phyloP scores from a whole-genome alignment of 805 yeast genomes.

The Groenewaldozyma tartarivorans region DNA sequence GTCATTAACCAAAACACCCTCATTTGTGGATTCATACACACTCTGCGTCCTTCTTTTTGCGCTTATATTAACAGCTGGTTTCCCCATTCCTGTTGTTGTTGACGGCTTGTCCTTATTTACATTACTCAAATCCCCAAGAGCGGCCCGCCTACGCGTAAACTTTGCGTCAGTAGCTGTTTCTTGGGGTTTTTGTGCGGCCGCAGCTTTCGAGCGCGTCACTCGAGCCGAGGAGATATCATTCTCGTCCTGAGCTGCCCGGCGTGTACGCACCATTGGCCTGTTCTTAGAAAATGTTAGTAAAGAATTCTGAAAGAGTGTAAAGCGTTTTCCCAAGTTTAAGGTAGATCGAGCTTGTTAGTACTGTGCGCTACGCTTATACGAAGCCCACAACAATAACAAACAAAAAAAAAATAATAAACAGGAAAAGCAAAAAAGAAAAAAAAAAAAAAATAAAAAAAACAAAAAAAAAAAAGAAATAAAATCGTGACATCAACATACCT shows the following conservation, averaged over 20 bases:
- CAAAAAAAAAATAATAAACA: neutral
- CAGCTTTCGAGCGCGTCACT: slow-evolving; percentile 6
- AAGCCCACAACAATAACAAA: neutral
- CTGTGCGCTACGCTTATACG: too few relatives aligned
- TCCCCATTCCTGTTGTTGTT: too few relatives aligned
- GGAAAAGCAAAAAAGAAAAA: neutral
- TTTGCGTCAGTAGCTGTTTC: neutral
- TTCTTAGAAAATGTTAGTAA: neutral
- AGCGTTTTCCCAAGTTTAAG: neutral
- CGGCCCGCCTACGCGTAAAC: slow-evolving; percentile 24
- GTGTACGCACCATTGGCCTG: neutral
- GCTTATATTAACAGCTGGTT: too few relatives aligned
- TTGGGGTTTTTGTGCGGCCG: neutral
- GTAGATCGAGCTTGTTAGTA: neutral
- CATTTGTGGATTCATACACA: too few relatives aligned
- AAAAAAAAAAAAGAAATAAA: neutral
- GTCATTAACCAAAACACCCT: too few relatives aligned
- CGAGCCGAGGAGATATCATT: slow-evolving; percentile 4
- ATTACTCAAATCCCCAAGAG: slow-evolving; percentile 28
- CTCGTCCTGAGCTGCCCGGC: slow-evolving; percentile 5
- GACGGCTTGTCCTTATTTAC: slow-evolving; percentile 19
- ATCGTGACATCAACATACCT: neutral
- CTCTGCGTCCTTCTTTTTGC: too few relatives aligned
- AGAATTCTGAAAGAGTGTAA: too few relatives aligned
- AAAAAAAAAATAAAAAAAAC: too few relatives aligned